Conservation (phyloP, 2,329 filamentous ascomycete species). For the Pestalotiopsis sp. region DNA sequence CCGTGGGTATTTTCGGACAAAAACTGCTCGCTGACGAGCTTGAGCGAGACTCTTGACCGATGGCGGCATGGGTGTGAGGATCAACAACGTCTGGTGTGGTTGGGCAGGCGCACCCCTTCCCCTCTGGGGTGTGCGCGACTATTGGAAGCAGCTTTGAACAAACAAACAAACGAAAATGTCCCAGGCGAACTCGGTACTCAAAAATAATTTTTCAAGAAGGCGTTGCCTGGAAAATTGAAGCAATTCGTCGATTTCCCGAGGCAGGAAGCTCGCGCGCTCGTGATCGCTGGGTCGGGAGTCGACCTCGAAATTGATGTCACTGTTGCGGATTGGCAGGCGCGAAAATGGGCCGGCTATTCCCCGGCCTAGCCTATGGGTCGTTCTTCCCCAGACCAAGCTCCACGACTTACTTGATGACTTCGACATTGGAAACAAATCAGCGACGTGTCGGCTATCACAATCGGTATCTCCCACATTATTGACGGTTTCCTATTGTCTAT, state of each 20-base stretch:
- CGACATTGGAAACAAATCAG: background rate
- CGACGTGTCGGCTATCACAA: background rate
- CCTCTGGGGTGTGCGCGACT: background rate
- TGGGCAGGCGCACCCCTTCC: background rate
- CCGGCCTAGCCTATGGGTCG: background rate
- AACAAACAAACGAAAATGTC: too few species aligned
- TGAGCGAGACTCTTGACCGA: constrained; percentile 8
- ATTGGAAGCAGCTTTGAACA: background rate
- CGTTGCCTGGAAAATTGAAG: background rate
- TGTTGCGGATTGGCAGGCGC: background rate
- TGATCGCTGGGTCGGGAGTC: background rate
- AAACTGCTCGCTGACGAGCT: constrained; percentile 15
- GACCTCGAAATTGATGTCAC: background rate
- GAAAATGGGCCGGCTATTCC: constrained; percentile 4
- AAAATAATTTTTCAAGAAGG: background rate
- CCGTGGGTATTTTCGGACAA: constrained; percentile 20
- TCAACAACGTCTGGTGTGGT: background rate
- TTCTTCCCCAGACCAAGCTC: background rate
- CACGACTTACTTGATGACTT: background rate
- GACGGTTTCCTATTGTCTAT: background rate
- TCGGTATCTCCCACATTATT: background rate
- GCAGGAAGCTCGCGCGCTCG: background rate
- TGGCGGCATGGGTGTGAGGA: background rate
- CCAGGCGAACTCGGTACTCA: too few species aligned
- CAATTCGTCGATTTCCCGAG: background rate